phyloP scores from a whole-genome alignment of 1,139 yeast genomes.

The Pichia sp. region DNA sequence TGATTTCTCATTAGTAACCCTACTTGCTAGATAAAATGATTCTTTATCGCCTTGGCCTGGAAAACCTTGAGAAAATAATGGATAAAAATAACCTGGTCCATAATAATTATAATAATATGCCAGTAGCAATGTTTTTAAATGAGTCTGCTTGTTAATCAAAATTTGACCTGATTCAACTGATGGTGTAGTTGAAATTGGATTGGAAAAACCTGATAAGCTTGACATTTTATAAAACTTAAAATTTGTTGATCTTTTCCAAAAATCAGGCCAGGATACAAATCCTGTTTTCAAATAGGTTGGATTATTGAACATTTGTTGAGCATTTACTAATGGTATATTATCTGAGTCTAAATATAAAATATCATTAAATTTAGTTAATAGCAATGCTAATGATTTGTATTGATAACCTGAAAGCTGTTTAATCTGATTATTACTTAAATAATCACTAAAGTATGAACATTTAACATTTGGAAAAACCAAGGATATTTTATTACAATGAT shows the following conservation, averaged over 20 bases:
- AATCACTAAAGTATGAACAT: slow-evolving; percentile 27
- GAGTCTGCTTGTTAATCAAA: slow-evolving; percentile 25
- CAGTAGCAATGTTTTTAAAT: slow-evolving; percentile 25
- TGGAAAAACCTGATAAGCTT: slow-evolving; percentile 17
- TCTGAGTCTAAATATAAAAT: slow-evolving; percentile 67
- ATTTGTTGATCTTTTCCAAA: slow-evolving; percentile 60
- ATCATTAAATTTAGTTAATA: slow-evolving; percentile 54
- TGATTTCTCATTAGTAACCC: slow-evolving; percentile 25
- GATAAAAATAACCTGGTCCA: slow-evolving; percentile 29
- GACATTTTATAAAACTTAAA: slow-evolving; percentile 35
- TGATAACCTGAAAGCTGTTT: slow-evolving; percentile 43
- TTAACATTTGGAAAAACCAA: slow-evolving; percentile 21
- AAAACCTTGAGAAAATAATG: slow-evolving; percentile 29
- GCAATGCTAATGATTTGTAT: slow-evolving; percentile 56
- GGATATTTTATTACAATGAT: slow-evolving; percentile 23
- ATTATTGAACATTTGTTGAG: slow-evolving; percentile 43
- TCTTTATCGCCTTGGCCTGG: slow-evolving; percentile 32
- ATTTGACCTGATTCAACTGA: slow-evolving; percentile 30
- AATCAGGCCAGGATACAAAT: slow-evolving; percentile 62
- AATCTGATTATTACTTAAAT: slow-evolving; percentile 17
- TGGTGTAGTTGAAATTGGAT: slow-evolving; percentile 24
- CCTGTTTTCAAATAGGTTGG: slow-evolving; percentile 34
- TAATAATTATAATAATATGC: slow-evolving; percentile 27
- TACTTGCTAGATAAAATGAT: slow-evolving; percentile 27
- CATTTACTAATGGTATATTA: slow-evolving; percentile 51